Percentiles rank a stretch among this genome's conserved stretches.
phyloP scores from a whole-genome alignment of 1,284 basidiomycete genomes.

The Albatrellus sp. region DNA sequence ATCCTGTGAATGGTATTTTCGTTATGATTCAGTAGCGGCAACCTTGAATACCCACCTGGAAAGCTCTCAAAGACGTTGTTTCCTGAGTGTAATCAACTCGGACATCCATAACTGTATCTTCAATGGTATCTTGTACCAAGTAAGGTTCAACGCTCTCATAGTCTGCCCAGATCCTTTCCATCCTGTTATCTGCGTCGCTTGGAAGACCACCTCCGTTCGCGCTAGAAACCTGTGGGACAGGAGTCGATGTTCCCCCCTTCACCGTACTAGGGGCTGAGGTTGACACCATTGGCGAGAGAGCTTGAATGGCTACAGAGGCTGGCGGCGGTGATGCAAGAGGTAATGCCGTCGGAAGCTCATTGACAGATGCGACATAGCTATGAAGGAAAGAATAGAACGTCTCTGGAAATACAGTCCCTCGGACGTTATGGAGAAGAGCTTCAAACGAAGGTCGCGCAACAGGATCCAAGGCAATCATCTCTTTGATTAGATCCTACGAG shows the following conservation, averaged over 20 bases:
- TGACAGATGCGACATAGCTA: constrained; percentile 75
- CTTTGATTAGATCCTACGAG: constrained; percentile 67
- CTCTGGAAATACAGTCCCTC: constrained; percentile 78
- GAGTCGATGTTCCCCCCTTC: constrained; percentile 6
- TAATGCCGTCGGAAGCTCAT: constrained; percentile 44
- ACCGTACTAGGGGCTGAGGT: constrained; percentile 15
- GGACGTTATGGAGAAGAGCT: constrained; percentile 65
- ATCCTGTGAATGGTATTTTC: constrained; percentile 30
- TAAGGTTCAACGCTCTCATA: constrained; percentile 70
- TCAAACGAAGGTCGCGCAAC: constrained; percentile 73
- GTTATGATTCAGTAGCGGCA: background rate
- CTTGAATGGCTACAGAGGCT: constrained; percentile 17
- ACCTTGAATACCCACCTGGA: constrained; percentile 34
- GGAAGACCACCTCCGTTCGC: constrained; percentile 31
- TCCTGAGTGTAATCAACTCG: constrained; percentile 36
- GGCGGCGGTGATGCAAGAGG: constrained; percentile 29
- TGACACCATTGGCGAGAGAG: constrained; percentile 14
- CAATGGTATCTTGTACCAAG: constrained; percentile 34
- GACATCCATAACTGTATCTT: constrained; percentile 38
- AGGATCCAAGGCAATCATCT: constrained; percentile 85
- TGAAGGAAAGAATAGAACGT: constrained; percentile 92
- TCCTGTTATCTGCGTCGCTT: constrained; percentile 66
- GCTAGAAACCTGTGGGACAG: constrained; percentile 7
- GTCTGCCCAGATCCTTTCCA: constrained; percentile 72
- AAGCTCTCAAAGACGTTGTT: constrained; percentile 34